phyloP scores from a whole-genome alignment of 2,329 filamentous ascomycete species.

The Pseudogymnoascus sp. region DNA sequence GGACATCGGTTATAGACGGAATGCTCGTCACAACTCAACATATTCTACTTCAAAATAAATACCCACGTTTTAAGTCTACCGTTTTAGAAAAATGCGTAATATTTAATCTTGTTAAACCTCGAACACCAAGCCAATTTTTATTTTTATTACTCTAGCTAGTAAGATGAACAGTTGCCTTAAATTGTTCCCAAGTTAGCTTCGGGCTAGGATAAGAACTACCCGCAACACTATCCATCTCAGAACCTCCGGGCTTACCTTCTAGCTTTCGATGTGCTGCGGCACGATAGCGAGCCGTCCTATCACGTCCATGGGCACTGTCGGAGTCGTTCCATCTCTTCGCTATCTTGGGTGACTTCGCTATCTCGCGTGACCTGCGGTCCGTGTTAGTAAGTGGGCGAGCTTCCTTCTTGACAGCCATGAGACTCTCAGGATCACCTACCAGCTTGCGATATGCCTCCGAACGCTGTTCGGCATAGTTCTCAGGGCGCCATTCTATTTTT shows the following conservation, averaged over 20 bases:
- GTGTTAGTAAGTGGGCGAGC: neutral
- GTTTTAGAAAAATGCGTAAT: neutral
- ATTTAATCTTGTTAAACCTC: neutral
- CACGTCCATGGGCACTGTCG: neutral
- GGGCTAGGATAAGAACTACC: neutral
- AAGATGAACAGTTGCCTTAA: neutral
- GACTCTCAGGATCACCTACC: neutral
- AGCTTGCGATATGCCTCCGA: conserved; percentile 10
- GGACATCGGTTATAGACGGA: neutral
- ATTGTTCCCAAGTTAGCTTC: neutral
- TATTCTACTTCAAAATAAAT: neutral
- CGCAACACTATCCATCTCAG: neutral
- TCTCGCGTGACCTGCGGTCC: neutral
- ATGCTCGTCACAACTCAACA: neutral
- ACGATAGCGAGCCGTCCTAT: neutral
- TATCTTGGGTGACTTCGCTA: neutral
- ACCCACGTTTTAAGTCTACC: neutral
- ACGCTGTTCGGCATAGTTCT: neutral
- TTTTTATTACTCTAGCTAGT: neutral
- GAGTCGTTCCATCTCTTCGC: neutral
- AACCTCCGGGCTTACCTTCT: neutral
- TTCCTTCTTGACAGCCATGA: neutral
- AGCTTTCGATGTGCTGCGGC: neutral
- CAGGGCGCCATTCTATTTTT: neutral
- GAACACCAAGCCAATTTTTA: neutral